phyloP scores from a whole-genome alignment of 176 grass and related monocot genomes.

The Areca catechu region DNA sequence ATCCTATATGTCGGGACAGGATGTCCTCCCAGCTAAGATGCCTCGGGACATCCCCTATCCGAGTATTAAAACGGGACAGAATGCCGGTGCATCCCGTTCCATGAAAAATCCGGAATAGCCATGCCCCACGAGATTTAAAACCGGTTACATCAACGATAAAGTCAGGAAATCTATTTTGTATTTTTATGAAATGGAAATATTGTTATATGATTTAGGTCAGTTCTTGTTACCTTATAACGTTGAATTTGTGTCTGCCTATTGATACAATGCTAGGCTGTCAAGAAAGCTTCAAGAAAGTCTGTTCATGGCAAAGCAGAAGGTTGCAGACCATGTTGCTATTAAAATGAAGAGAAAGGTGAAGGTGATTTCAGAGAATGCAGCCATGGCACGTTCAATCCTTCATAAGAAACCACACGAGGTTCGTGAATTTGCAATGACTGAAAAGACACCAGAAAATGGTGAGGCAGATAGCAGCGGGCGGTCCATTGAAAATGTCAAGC shows the following conservation, averaged over 20 bases:
- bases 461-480: conserved; percentile 10
- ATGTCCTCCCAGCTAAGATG: too few species aligned
- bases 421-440: conserved; percentile 40
- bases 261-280: conserved; percentile 39
- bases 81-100: too few species aligned
- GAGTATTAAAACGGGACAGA: too few species aligned
- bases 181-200: too few species aligned
- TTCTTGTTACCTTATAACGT: too few species aligned
- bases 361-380: conserved; percentile 47
- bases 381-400: conserved; percentile 50
- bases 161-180: too few species aligned
- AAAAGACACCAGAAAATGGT: conserved; percentile 28
- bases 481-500: conserved; percentile 17
- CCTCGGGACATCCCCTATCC: too few species aligned
- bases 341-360: conserved; percentile 49
- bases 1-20: too few species aligned
- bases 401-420: conserved; percentile 47
- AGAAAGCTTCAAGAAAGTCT: conserved; percentile 50
- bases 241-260: conserved; percentile 2
- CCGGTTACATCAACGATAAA: too few species aligned
- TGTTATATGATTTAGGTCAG: too few species aligned
- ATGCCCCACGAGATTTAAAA: too few species aligned
- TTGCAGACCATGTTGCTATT: conserved; percentile 32
- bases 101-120: too few species aligned
- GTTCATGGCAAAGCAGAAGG: conserved; percentile 42